Percentiles rank a stretch among this genome's conserved stretches.
These are phyloP conservation scores for Metarhizium brunneum DNA, from an alignment of 2,329 filamentous ascomycete species.

Conservation along the genomic window DNA sequence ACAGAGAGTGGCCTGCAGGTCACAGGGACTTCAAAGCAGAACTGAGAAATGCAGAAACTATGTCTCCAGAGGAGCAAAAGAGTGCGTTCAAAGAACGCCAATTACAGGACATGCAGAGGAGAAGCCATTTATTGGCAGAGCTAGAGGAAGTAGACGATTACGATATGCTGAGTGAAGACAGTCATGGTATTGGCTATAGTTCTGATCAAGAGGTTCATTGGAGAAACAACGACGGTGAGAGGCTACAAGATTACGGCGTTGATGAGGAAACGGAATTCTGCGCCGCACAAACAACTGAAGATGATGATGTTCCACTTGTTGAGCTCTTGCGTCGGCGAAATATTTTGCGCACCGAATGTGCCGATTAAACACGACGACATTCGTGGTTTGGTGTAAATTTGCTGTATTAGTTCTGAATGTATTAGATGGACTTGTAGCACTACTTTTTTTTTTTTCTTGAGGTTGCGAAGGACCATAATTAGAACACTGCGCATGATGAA, in stretches of 20 bases:
- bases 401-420: neutral
- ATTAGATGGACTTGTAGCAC: neutral
- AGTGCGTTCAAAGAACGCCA: constrained; percentile 42
- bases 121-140: constrained; percentile 35
- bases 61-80: constrained; percentile 33
- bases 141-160: constrained; percentile 50
- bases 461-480: neutral
- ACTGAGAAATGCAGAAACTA: constrained; percentile 22
- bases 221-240: constrained; percentile 68
- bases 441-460: neutral
- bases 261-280: constrained; percentile 59
- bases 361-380: neutral
- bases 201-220: constrained; percentile 52
- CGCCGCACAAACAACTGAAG: constrained; percentile 18
- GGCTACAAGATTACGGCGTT: constrained; percentile 67
- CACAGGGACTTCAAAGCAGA: constrained; percentile 24
- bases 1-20: constrained; percentile 28
- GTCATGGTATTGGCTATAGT: constrained; percentile 44
- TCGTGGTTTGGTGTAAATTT: neutral
- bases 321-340: constrained; percentile 54
- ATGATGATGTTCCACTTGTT: constrained; percentile 59
- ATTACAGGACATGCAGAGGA: constrained; percentile 33
- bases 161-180: constrained; percentile 21
- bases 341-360: constrained; percentile 10
- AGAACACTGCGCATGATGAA: neutral